Base-by-base conservation (phyloP, 352 stramenopile species). In the Thraustotheca clavata region DNA sequence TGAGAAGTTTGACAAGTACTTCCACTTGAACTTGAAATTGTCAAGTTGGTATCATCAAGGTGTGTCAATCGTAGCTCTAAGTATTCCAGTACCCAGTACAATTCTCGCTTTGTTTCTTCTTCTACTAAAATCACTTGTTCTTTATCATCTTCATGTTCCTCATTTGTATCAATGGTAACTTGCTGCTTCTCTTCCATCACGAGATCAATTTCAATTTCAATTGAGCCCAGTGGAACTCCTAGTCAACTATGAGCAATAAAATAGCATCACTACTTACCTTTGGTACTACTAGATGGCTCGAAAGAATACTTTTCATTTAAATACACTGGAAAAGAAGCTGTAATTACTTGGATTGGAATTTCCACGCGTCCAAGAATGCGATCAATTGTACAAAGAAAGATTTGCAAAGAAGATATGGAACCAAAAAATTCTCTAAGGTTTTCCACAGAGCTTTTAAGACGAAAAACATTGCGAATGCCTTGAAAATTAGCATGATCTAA, bases 311-410 rank as follows among this genome's bases (percentile, higher is more conserved):
- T 52, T 9, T 31, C 43, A 14, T 14, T 11, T 3, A 31, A 24
- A 31, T 52, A 31, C 11, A 18, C 11, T 9, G 43, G 43, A 24
- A 52, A 24, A 16, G 43, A 35, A 24, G 43, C 38, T 9, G 43
- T 31, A 31, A 52, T 24, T 11, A 11, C 8, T 2, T 11, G 11
- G 6, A 52, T 6, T 7, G 77, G 70, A n/a, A 91, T 62, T n/a
- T 88, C 74, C 0, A 83, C 74, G 31, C 75, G 77, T 9, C 74
- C 73, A 12, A 93, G 59, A 9, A 93, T 76, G 9, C 65, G 65
- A 33, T 87, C 82, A 22, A 87, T 71, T 0, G 80, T 88, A 49
- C 84, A 93, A 52, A 91, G 55, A 66, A 87, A 93, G 27, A 93
- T 69, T 1, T 72, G 73, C 0, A 91, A 55, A 0, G 20, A 65